phyloP scores from a whole-genome alignment of 2,329 filamentous ascomycete species.

The Aspergillus fumigatiaffinis region DNA sequence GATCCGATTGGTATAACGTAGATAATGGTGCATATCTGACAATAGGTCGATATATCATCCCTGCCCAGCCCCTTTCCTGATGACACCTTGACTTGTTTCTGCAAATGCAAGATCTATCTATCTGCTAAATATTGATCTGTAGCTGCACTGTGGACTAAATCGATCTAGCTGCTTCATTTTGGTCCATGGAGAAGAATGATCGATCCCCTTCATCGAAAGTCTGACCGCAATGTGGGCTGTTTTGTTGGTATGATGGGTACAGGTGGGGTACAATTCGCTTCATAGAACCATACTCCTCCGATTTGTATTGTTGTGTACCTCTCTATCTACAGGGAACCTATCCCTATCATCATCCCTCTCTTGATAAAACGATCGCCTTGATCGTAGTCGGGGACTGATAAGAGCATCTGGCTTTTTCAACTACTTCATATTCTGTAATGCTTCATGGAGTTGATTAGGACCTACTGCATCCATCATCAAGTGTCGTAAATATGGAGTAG shows the following conservation, averaged over 20 bases:
- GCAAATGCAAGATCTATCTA: neutral
- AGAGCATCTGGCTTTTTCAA: too few relatives aligned
- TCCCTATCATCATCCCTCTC: too few relatives aligned
- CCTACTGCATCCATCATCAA: too few relatives aligned
- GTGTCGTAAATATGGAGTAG: too few relatives aligned
- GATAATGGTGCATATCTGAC: neutral
- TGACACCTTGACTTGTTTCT: neutral
- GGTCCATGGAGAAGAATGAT: too few relatives aligned
- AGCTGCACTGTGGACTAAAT: neutral
- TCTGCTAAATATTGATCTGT: neutral
- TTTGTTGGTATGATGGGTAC: neutral
- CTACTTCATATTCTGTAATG: too few relatives aligned
- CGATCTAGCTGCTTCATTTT: too few relatives aligned
- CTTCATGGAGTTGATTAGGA: too few relatives aligned
- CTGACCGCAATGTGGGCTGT: too few relatives aligned
- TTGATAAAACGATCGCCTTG: too few relatives aligned
- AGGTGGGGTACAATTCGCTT: neutral
- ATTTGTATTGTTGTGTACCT: neutral
- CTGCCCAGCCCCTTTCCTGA: neutral
- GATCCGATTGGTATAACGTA: neutral
- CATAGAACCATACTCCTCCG: neutral
- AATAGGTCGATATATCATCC: neutral
- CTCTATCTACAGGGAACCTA: neutral
- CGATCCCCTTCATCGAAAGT: too few relatives aligned
- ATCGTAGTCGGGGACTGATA: too few relatives aligned